phyloP scores from a whole-genome alignment of 2,329 filamentous ascomycete genomes.

The Curvularia verruculosa region DNA sequence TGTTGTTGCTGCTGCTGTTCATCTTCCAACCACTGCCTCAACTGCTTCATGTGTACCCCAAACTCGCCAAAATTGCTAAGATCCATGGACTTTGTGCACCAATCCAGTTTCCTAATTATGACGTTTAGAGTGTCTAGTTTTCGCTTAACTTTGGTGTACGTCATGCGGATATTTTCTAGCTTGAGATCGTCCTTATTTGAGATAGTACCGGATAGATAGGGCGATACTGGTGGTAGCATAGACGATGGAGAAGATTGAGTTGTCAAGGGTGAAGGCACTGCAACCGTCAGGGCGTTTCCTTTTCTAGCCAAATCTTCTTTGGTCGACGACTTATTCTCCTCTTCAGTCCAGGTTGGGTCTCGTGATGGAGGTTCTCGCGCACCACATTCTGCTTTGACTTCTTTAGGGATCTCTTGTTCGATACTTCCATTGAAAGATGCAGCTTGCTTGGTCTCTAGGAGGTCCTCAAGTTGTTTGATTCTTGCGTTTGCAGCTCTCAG shows the following conservation, averaged over 20 bases:
- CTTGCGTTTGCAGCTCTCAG: not conserved
- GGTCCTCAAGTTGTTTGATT: not conserved
- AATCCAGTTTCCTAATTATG: slow-evolving; percentile 12
- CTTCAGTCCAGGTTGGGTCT: not conserved
- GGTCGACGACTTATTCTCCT: not conserved
- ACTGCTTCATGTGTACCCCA: slow-evolving; percentile 23
- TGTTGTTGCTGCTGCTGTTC: not conserved
- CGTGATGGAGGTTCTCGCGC: too few species aligned
- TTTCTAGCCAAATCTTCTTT: too few species aligned
- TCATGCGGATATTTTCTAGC: slow-evolving; percentile 29
- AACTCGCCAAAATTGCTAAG: slow-evolving; percentile 33
- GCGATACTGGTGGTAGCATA: slow-evolving; percentile 2
- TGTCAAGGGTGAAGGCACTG: not conserved
- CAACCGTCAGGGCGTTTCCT: too few species aligned
- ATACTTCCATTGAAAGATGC: not conserved
- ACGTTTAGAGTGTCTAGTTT: slow-evolving; percentile 25
- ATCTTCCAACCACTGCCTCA: slow-evolving; percentile 22
- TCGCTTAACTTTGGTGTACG: slow-evolving; percentile 26
- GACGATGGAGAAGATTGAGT: not conserved
- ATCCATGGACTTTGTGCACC: slow-evolving; percentile 23
- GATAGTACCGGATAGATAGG: not conserved
- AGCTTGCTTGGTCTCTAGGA: not conserved
- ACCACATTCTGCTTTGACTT: not conserved
- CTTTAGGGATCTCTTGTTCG: not conserved
- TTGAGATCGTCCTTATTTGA: slow-evolving; percentile 10